Conservation (phyloP, 768 basidiomycete genomes). For the Trametes sanguinea region DNA sequence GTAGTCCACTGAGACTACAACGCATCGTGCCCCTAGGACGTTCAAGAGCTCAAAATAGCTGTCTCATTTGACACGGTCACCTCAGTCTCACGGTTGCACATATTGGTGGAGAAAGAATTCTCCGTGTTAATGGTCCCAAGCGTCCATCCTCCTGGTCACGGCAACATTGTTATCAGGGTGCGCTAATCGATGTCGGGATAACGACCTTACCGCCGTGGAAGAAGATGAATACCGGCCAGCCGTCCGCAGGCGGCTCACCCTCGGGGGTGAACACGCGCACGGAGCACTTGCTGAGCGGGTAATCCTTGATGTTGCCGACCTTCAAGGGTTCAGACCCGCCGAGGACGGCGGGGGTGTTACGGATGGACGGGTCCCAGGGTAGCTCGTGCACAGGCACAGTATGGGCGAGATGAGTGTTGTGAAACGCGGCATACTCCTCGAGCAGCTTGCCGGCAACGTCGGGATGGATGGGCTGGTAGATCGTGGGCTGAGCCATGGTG, state of each 20-base stretch:
- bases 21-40: conserved; percentile 54
- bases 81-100: conserved; percentile 51
- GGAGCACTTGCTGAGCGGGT: conserved; percentile 50
- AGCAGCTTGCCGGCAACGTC: conserved; percentile 59
- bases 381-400: conserved; percentile 54
- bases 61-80: not conserved
- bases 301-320: conserved; percentile 58
- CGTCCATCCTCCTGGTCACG: conserved; percentile 68
- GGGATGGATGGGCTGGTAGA: conserved; percentile 61
- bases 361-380: conserved; percentile 62
- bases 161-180: not conserved
- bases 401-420: conserved; percentile 50
- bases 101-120: conserved; percentile 60
- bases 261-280: conserved; percentile 68
- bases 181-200: not conserved
- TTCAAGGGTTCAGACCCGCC: conserved; percentile 57
- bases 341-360: conserved; percentile 53
- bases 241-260: conserved; percentile 47
- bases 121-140: conserved; percentile 64
- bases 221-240: conserved; percentile 75
- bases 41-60: not conserved
- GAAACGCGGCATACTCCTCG: conserved; percentile 66
- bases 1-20: conserved; percentile 70
- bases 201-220: conserved; percentile 65
- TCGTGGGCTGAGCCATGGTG: conserved; percentile 17